These are phyloP conservation scores for Anisodus acutangulus DNA, from an alignment of 257 asterid species.

Conservation along the genomic window DNA sequence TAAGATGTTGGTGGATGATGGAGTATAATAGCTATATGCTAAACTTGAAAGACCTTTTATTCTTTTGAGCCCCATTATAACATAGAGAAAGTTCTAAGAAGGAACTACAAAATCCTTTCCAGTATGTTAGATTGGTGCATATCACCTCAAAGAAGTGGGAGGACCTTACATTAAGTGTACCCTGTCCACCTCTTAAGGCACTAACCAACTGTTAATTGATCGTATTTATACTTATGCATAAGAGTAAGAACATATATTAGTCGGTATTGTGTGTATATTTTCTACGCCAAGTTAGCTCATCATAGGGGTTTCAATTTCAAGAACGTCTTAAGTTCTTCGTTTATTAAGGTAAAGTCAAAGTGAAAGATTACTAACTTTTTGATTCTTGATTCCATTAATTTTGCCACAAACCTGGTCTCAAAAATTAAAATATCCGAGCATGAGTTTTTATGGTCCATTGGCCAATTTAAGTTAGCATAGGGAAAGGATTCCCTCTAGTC, in stretches of 20 bases:
- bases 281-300: slow-evolving; percentile 6
- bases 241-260: background rate
- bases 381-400: background rate
- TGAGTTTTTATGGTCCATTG: slow-evolving; percentile 1
- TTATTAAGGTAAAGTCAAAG: background rate
- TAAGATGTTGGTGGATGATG: slow-evolving; percentile 3
- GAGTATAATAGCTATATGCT: background rate
- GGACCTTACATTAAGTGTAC: background rate
- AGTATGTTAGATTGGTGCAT: background rate
- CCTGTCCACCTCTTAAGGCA: background rate
- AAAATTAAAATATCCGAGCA: slow-evolving; percentile 14
- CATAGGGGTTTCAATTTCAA: background rate
- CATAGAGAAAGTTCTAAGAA: background rate
- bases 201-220: background rate
- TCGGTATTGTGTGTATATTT: background rate
- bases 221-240: background rate
- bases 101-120: background rate
- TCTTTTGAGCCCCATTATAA: background rate
- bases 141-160: background rate
- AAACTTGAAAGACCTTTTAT: background rate
- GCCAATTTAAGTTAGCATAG: background rate
- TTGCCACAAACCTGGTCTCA: background rate
- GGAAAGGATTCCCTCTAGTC: background rate
- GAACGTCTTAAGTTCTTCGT: background rate
- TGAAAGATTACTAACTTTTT: background rate